These are phyloP conservation scores for Suillus occidentalis DNA, from an alignment of 768 basidiomycete species.

Conservation along the genomic window DNA sequence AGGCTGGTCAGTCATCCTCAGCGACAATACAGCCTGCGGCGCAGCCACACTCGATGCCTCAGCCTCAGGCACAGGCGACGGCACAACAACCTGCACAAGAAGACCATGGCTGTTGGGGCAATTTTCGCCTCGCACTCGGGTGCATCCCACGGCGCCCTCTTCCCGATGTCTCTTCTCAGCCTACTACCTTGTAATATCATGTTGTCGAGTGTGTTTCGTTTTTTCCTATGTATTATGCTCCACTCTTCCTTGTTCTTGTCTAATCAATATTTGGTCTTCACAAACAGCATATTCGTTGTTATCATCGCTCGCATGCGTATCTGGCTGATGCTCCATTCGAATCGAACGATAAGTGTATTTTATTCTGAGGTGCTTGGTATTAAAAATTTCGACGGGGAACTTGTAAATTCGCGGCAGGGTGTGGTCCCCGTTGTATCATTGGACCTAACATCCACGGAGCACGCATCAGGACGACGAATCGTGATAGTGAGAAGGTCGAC, in stretches of 20 bases:
- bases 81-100: not conserved
- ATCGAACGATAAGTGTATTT: not conserved
- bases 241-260: not conserved
- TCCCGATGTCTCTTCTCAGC: not conserved
- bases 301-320: not conserved
- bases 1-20: not conserved
- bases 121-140: not conserved
- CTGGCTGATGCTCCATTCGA: not conserved
- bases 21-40: not conserved
- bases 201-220: not conserved
- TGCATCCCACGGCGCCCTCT: not conserved
- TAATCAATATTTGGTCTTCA: not conserved
- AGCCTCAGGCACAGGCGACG: not conserved
- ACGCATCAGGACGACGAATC: too few relatives aligned
- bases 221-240: not conserved
- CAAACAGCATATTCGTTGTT: not conserved
- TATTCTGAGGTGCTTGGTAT: too few relatives aligned
- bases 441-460: too few relatives aligned
- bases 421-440: too few relatives aligned
- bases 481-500: too few relatives aligned
- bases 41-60: not conserved
- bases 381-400: too few relatives aligned
- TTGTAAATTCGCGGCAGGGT: not conserved
- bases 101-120: not conserved
- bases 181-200: not conserved